Percentiles rank a stretch among this genome's conserved stretches.
These are phyloP conservation scores for Cytauxzoon felis DNA, from an alignment of 169 alveolate species.

Conservation along the genomic window DNA sequence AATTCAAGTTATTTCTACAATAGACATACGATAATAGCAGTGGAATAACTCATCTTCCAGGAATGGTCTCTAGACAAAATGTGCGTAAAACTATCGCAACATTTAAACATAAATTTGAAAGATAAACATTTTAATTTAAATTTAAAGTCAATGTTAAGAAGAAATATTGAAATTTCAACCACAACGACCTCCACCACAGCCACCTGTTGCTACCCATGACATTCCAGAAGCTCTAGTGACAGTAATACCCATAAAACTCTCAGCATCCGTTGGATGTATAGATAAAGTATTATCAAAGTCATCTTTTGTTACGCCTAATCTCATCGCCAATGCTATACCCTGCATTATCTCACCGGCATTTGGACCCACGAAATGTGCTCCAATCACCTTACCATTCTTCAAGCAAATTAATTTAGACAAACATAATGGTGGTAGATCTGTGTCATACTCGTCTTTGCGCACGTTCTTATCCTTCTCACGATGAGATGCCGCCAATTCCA, in stretches of 20 bases:
- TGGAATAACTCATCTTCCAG: no score
- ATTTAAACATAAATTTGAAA: no score
- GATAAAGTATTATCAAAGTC: constrained; percentile 89
- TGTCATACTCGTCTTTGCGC: constrained; percentile 71
- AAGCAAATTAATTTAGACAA: constrained; percentile 88
- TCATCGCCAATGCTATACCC: constrained; percentile 93
- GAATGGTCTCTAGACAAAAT: no score
- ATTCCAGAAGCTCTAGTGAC: constrained; percentile 85
- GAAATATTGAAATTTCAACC: no score
- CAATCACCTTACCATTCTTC: constrained; percentile 88
- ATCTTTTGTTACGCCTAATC: constrained; percentile 86
- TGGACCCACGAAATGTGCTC: constrained; percentile 96
- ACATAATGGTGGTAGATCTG: constrained; percentile 80
- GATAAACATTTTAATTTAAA: no score
- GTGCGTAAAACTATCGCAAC: no score
- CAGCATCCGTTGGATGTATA: constrained; percentile 98
- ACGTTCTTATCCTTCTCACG: constrained; percentile 60
- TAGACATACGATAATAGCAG: no score
- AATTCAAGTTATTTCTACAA: no score
- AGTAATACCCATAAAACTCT: constrained; percentile 78
- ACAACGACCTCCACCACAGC: constrained; percentile 94
- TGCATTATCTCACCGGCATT: constrained; percentile 98
- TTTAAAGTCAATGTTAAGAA: no score
- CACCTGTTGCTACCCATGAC: constrained; percentile 85
- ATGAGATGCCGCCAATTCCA: constrained; percentile 74